Percentiles rank a stretch among this genome's conserved stretches.
These are phyloP conservation scores for Fragilaria radians DNA, from an alignment of 108 stramenopile genomes.

Conservation along the genomic window DNA sequence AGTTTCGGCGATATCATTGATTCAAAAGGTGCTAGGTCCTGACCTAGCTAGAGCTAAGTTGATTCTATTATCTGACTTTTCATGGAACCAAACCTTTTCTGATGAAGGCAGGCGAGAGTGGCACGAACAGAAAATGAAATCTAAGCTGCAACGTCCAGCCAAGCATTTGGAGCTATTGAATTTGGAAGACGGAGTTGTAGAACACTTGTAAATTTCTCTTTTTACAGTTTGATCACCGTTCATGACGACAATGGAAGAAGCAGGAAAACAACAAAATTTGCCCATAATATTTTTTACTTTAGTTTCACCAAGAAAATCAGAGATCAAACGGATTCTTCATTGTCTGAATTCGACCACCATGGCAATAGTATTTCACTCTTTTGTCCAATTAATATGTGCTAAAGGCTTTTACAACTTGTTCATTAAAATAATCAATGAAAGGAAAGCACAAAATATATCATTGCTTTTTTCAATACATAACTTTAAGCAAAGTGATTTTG, in stretches of 20 bases:
- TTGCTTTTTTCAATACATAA: too few species aligned
- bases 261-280: too few species aligned
- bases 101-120: slow-evolving; percentile 75
- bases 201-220: slow-evolving; percentile 25
- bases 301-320: not conserved
- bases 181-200: slow-evolving; percentile 33
- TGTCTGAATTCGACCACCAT: not conserved
- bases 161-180: slow-evolving; percentile 56
- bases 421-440: too few species aligned
- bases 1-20: slow-evolving; percentile 68
- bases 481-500: too few species aligned
- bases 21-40: slow-evolving; percentile 51
- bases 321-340: not conserved
- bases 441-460: too few species aligned
- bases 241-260: too few species aligned
- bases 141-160: slow-evolving; percentile 63
- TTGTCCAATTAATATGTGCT: too few species aligned
- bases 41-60: slow-evolving; percentile 55
- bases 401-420: too few species aligned
- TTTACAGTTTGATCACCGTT: too few species aligned
- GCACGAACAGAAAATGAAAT: slow-evolving; percentile 91
- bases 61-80: slow-evolving; percentile 33
- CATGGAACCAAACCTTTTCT: slow-evolving; percentile 51
- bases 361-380: too few species aligned
- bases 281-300: too few species aligned